phyloP scores from a whole-genome alignment of 1,139 yeast species.

The Nakaseomyces nivariensis region DNA sequence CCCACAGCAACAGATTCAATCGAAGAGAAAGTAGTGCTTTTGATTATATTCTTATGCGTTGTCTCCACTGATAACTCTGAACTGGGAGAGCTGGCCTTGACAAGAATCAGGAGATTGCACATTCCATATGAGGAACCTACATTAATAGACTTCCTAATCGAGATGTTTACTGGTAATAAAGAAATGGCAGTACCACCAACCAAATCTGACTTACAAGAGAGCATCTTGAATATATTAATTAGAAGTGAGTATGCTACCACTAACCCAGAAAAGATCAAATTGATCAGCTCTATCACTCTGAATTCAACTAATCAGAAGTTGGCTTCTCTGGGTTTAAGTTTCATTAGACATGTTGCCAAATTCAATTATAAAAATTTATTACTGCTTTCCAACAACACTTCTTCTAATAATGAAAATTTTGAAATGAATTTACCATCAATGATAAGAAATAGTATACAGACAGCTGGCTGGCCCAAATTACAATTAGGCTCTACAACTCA shows the following conservation, averaged over 20 bases:
- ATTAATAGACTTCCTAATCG: conserved; percentile 37
- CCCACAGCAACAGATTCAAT: not conserved
- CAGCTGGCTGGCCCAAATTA: conserved; percentile 53
- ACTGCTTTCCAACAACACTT: conserved; percentile 10
- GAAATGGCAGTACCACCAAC: conserved; percentile 41
- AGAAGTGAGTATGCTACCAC: conserved; percentile 45
- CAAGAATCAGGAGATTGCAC: conserved; percentile 41
- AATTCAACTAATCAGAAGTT: conserved; percentile 39
- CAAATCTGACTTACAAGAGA: conserved; percentile 45
- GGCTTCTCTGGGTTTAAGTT: conserved; percentile 40
- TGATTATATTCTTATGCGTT: conserved; percentile 42
- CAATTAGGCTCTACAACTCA: conserved; percentile 29
- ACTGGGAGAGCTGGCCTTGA: conserved; percentile 28
- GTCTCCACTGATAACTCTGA: conserved; percentile 57
- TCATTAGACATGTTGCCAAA: conserved; percentile 46
- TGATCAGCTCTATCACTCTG: conserved; percentile 47
- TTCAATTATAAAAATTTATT: conserved; percentile 23
- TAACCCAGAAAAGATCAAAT: conserved; percentile 30
- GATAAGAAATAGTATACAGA: conserved; percentile 41
- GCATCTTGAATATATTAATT: conserved; percentile 42
- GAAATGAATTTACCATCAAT: conserved; percentile 40
- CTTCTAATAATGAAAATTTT: conserved; percentile 25
- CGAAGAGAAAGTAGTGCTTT: conserved; percentile 13
- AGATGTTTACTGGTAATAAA: conserved; percentile 41
- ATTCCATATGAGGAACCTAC: conserved; percentile 43